Percentiles rank a stretch among this genome's conserved stretches.
phyloP scores from a whole-genome alignment of 495 filamentous ascomycete species.

The Aspergillus nidulans region DNA sequence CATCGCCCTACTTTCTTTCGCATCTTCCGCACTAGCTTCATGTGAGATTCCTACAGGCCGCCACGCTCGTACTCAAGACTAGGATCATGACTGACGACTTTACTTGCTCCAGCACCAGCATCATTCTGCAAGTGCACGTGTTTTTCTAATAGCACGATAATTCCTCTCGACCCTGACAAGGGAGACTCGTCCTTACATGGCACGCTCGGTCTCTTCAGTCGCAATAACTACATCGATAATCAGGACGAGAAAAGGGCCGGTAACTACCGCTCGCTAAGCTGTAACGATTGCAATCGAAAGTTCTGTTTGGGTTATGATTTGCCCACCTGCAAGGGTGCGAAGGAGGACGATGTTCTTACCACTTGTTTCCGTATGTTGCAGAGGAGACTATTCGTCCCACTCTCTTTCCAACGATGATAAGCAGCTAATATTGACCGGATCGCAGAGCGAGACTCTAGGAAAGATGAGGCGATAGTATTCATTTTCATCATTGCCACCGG shows the following conservation, averaged over 20 bases:
- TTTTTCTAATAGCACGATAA: conserved; percentile 86
- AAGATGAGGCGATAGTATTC: conserved; percentile 87
- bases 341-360: conserved; percentile 81
- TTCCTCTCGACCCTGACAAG: conserved; percentile 43
- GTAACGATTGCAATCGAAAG: conserved; percentile 83
- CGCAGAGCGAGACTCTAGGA: conserved; percentile 76
- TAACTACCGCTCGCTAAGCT: conserved; percentile 49
- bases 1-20: conserved; percentile 21
- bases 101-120: conserved; percentile 45
- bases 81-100: conserved; percentile 8
- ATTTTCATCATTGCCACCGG: conserved; percentile 85
- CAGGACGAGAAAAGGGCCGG: conserved; percentile 19
- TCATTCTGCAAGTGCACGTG: conserved; percentile 99
- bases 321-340: conserved; percentile 80
- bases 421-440: conserved; percentile 19
- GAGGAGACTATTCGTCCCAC: background rate
- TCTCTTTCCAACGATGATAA: background rate
- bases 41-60: background rate
- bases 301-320: conserved; percentile 84
- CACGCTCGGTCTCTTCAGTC: conserved; percentile 25
- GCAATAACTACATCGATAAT: conserved; percentile 12
- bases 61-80: background rate
- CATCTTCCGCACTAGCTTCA: conserved; percentile 28
- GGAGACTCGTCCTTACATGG: conserved; percentile 23
- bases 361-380: conserved; percentile 74